Conservation (phyloP, 768 basidiomycete genomes). For the Tricholoma sp. region DNA sequence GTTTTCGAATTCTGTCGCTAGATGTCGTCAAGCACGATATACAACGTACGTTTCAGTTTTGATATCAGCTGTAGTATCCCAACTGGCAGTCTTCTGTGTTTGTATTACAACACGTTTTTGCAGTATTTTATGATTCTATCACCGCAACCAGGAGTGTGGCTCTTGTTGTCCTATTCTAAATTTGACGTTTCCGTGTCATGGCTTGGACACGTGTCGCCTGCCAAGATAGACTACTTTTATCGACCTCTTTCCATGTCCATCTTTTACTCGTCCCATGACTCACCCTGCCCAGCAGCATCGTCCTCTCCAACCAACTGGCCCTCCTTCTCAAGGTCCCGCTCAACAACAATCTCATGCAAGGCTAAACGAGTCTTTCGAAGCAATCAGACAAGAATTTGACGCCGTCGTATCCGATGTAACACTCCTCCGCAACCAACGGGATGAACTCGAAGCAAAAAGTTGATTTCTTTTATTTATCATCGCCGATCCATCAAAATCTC, state of each 20-base stretch:
- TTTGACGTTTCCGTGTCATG: constrained; percentile 20
- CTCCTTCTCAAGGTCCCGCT: constrained; percentile 37
- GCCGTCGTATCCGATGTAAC: constrained; percentile 60
- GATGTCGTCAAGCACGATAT: constrained; percentile 28
- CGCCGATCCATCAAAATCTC: neutral
- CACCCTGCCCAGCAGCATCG: constrained; percentile 38
- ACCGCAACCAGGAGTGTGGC: constrained; percentile 4
- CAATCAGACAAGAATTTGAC: constrained; percentile 83
- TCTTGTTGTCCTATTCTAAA: constrained; percentile 1
- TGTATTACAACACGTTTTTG: neutral
- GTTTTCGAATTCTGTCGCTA: neutral
- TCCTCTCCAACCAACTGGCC: constrained; percentile 48
- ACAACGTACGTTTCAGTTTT: constrained; percentile 30
- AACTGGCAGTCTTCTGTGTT: neutral
- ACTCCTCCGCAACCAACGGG: constrained; percentile 69
- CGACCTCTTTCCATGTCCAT: constrained; percentile 1
- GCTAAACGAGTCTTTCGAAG: constrained; percentile 75
- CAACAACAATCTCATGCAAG: constrained; percentile 38
- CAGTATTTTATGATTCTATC: constrained; percentile 4
- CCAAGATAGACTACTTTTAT: constrained; percentile 10
- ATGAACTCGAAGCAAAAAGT: constrained; percentile 91
- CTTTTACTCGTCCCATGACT: constrained; percentile 8
- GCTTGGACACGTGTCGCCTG: constrained; percentile 16
- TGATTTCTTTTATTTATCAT: constrained; percentile 20
- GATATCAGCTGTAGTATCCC: neutral